Evolutionary conservation across 2,329 filamentous ascomycete species (phyloP), one percentile per base, ranked within the genome.

Genomic region (Paraphoma chrysanthemicola): DNA sequence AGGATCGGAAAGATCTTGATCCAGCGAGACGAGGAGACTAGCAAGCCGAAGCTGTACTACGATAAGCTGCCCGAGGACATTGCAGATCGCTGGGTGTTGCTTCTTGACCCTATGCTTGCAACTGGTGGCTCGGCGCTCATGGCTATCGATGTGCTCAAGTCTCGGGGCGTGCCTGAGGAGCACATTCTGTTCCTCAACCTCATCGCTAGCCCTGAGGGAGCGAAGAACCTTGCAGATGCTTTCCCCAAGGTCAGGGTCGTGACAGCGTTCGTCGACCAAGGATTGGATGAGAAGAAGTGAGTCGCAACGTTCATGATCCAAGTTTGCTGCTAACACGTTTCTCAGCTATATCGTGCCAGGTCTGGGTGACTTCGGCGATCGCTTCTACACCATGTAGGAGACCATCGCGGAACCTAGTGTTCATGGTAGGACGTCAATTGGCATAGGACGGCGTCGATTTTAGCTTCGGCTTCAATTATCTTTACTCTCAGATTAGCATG

Each of bases 41-140:
- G 90, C 51, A 86, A 90, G 81, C 95, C 95, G 11, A 95, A 93
- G 77, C 85, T 99, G 10, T 99, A 98, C 79, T 99, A 98, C 79
- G 94, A 98, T 71, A 99, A 99, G 81, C 85, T 99, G 38, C 95
- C 95, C 6, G 90, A 92, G 73, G 95, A 99, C 75, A 97, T 99
- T 76, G 87, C 90, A 23, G 86, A 94, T 52, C 84, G 95, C 76
- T 99, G 95, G 93, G 94, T 97, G 36, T 81, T 99, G 57, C 82
- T 99, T 44, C 81, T 99, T 44, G 95, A 99, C 75, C 95, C 95
- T n/a, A 99, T 99, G 95, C 93, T 99, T 79, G 95, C 95, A 55
- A 99, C 95, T 67, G 93, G 92, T 66, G 95, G 95, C 45, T 97
- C 93, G 55, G 95, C 95, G 50, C 95, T 93, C 54, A 96, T 99